Evolutionary conservation across 75 land plant species (phyloP).

Genomic region (Pinus tabuliformis): DNA sequence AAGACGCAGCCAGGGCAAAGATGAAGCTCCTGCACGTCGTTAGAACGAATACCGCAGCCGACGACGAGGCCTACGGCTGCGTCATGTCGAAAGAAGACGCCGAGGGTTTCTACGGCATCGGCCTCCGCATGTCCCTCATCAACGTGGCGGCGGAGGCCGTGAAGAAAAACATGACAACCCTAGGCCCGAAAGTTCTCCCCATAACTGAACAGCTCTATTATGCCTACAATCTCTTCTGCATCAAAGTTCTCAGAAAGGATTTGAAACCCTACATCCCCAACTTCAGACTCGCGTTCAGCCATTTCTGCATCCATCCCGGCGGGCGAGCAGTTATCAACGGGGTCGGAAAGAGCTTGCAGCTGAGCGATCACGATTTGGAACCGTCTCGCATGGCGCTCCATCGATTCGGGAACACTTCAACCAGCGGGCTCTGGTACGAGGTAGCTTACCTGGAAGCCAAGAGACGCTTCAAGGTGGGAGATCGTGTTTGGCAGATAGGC

Average conservation of each 20-base stretch:
- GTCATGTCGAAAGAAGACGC: neutral
- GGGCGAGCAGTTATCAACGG: constrained; percentile 56
- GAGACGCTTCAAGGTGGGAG: constrained; percentile 53
- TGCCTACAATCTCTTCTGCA: neutral
- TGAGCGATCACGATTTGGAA: constrained; percentile 44
- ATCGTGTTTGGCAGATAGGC: constrained; percentile 27
- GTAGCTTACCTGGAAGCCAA: constrained; percentile 66
- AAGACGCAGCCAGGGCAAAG: neutral
- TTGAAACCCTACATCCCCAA: neutral
- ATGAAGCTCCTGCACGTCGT: neutral
- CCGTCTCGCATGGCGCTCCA: constrained; percentile 63
- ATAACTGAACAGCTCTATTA: neutral
- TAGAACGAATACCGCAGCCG: neutral
- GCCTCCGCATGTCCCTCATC: neutral
- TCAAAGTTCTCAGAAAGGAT: neutral
- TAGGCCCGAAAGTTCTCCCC: neutral
- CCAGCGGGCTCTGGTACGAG: constrained; percentile 59
- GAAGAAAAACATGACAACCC: neutral
- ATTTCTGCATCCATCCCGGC: constrained; percentile 34
- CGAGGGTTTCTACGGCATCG: neutral
- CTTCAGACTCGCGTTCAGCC: neutral
- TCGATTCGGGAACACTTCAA: constrained; percentile 73
- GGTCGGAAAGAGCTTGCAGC: constrained; percentile 22
- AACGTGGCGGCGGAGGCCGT: neutral
- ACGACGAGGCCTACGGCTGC: neutral